Conservation (phyloP, 176 grass and related monocot genomes). For the Alloteropsis semialata region DNA sequence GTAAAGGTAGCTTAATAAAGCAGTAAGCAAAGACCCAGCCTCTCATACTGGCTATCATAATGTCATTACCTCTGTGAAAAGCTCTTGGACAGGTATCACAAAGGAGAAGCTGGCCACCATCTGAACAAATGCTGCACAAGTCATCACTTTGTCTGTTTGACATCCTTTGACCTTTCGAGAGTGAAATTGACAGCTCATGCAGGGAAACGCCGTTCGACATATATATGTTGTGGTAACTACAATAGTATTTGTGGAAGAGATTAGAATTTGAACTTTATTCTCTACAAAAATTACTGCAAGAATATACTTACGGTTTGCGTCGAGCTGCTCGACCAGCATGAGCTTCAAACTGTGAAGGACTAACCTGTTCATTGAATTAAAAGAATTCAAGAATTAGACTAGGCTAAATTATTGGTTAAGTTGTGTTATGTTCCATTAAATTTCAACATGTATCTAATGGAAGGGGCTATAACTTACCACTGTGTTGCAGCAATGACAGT, state of each 20-base stretch:
- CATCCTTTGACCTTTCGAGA: constrained; percentile 64
- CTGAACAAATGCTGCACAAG: constrained; percentile 89
- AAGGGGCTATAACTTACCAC: constrained; percentile 57
- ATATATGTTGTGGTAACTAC: constrained; percentile 99
- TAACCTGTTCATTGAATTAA: constrained; percentile 66
- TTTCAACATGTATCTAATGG: constrained; percentile 9
- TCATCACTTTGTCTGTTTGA: constrained; percentile 81
- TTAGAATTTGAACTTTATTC: constrained; percentile 11
- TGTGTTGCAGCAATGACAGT: constrained; percentile 79
- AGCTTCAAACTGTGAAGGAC: constrained; percentile 95
- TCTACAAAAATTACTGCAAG: constrained; percentile 8
- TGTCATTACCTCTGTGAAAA: constrained; percentile 82
- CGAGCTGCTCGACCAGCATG: constrained; percentile 89
- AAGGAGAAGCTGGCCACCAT: constrained; percentile 87
- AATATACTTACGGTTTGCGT: constrained; percentile 84
- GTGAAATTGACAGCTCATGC: constrained; percentile 90
- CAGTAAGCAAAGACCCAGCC: not conserved
- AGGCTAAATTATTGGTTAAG: not conserved
- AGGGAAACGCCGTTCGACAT: constrained; percentile 96
- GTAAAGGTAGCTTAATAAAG: not conserved
- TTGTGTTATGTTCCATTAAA: constrained; percentile 4
- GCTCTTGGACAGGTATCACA: constrained; percentile 93
- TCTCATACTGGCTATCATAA: not conserved
- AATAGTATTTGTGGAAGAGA: constrained; percentile 17
- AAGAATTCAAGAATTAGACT: constrained; percentile 11